Conservation (phyloP, 441 rosid species). For the Biscutella auriculata region DNA sequence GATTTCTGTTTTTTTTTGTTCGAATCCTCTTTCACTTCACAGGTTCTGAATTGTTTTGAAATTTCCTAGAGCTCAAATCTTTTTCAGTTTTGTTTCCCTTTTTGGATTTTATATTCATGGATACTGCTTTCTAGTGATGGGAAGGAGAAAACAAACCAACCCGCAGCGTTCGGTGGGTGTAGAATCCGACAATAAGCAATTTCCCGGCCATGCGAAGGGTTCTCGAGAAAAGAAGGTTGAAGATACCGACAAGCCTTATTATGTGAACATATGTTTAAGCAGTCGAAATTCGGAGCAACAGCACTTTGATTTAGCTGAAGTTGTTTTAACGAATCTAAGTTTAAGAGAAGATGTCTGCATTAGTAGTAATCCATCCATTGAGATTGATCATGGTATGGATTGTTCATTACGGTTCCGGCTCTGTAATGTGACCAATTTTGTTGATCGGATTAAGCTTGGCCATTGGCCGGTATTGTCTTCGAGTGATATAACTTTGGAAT, state of each 20-base stretch:
- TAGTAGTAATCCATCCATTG: constrained; percentile 27
- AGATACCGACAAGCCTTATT: constrained; percentile 40
- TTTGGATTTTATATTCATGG: neutral
- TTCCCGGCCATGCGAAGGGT: constrained; percentile 10
- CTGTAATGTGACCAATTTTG: constrained; percentile 33
- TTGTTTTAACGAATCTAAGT: constrained; percentile 45
- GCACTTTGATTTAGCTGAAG: constrained; percentile 75
- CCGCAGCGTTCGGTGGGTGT: constrained; percentile 62
- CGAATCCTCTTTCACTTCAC: constrained; percentile 2
- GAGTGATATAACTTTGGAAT: constrained; percentile 51
- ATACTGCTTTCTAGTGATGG: constrained; percentile 44
- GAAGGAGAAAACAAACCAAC: constrained; percentile 75
- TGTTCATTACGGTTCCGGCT: constrained; percentile 60
- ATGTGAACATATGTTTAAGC: constrained; percentile 36
- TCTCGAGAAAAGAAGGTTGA: constrained; percentile 15
- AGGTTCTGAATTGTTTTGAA: constrained; percentile 12
- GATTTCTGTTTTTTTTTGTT: neutral
- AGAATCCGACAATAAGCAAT: constrained; percentile 20
- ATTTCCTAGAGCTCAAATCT: neutral
- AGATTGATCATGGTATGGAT: constrained; percentile 28
- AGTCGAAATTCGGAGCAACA: constrained; percentile 32
- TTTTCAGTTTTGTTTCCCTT: neutral
- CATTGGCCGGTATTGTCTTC: constrained; percentile 79
- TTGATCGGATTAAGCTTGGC: constrained; percentile 71
- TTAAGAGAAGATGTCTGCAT: constrained; percentile 27